Conservation (phyloP, 2,329 filamentous ascomycete genomes). For the Curvularia verruculosa region DNA sequence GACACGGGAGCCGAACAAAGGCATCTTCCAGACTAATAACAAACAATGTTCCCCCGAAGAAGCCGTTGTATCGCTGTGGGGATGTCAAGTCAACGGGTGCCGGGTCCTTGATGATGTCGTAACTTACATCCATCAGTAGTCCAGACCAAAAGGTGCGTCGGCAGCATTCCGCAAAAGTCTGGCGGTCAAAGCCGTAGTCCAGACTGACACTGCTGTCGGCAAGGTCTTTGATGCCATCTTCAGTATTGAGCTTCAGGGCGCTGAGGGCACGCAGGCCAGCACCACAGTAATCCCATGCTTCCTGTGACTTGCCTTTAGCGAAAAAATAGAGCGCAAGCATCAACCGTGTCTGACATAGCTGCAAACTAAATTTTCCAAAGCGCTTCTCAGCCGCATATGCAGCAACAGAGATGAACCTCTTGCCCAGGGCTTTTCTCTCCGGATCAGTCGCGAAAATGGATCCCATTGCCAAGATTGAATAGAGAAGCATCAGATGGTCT, state of each 20-base stretch:
- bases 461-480: slow-evolving; percentile 64
- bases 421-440: slow-evolving; percentile 54
- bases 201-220: slow-evolving; percentile 55
- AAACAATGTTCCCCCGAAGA: slow-evolving; percentile 58
- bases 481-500: slow-evolving; percentile 65
- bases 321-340: slow-evolving; percentile 71
- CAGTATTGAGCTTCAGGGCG: slow-evolving; percentile 68
- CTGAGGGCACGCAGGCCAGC: slow-evolving; percentile 66
- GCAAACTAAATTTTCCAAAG: slow-evolving; percentile 62
- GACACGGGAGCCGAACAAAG: slow-evolving; percentile 69
- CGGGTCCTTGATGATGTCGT: slow-evolving; percentile 38
- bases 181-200: slow-evolving; percentile 64
- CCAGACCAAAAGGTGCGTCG: slow-evolving; percentile 75
- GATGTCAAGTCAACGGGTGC: slow-evolving; percentile 39
- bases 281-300: slow-evolving; percentile 69
- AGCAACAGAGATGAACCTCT: slow-evolving; percentile 61
- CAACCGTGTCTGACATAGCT: slow-evolving; percentile 71
- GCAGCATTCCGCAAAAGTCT: slow-evolving; percentile 68
- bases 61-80: slow-evolving; percentile 63
- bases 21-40: slow-evolving; percentile 69
- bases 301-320: slow-evolving; percentile 63
- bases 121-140: slow-evolving; percentile 69
- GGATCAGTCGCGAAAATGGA: slow-evolving; percentile 59
- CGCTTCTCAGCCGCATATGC: slow-evolving; percentile 62
- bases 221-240: slow-evolving; percentile 55